phyloP scores from a whole-genome alignment of 345 rosid genomes.

The Acer yangbiense region DNA sequence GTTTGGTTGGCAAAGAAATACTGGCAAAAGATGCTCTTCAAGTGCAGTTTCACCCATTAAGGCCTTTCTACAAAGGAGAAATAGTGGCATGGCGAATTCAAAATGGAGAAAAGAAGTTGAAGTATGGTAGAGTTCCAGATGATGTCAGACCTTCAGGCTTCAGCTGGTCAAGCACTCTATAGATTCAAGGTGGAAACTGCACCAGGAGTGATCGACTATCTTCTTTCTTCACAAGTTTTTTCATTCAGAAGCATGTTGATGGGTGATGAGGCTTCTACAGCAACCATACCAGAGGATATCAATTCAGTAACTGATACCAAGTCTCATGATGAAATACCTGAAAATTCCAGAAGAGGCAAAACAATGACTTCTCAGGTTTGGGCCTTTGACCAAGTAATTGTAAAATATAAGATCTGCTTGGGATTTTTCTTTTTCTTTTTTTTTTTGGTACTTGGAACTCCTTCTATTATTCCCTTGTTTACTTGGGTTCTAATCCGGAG shows the following conservation, averaged over 20 bases:
- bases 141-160: slow-evolving; percentile 94
- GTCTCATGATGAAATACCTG: slow-evolving; percentile 33
- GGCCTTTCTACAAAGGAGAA: slow-evolving; percentile 94
- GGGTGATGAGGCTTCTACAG: slow-evolving; percentile 50
- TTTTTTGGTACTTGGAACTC: background rate
- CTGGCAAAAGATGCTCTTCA: slow-evolving; percentile 79
- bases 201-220: slow-evolving; percentile 57
- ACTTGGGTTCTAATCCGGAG: background rate
- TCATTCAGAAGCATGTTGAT: slow-evolving; percentile 73
- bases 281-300: slow-evolving; percentile 32
- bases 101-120: slow-evolving; percentile 79
- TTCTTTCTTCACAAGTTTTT: slow-evolving; percentile 91
- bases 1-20: slow-evolving; percentile 71
- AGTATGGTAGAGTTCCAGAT: slow-evolving; percentile 91
- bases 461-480: background rate
- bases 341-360: slow-evolving; percentile 53
- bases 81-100: slow-evolving; percentile 85
- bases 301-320: slow-evolving; percentile 25
- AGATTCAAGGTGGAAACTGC: slow-evolving; percentile 81
- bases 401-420: background rate
- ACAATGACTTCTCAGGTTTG: slow-evolving; percentile 67
- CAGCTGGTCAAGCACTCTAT: slow-evolving; percentile 87
- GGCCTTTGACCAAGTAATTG: slow-evolving; percentile 7
- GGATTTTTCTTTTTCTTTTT: background rate
- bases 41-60: slow-evolving; percentile 86